A percentile compares a stretch with the other conserved stretches of the same genome.
Conservation (phyloP, 2,329 filamentous ascomycete species). For the Sclerotinia spermophila region DNA sequence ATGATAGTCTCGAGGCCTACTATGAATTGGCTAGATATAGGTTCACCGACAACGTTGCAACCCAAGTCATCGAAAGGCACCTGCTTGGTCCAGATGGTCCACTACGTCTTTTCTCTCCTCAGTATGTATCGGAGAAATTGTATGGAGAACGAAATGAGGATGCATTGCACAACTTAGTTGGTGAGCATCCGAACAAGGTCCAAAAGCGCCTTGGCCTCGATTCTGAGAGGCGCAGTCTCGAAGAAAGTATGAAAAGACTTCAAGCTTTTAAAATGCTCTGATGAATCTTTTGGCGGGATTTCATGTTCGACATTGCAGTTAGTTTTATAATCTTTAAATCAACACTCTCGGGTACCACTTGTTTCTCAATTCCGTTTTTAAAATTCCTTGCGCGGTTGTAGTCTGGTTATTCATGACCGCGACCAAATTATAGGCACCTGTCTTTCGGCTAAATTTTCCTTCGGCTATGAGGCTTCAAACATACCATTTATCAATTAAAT, state of each 20-base stretch:
- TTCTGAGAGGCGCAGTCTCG: constrained; percentile 18
- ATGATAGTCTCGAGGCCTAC: constrained; percentile 21
- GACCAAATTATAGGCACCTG: background rate
- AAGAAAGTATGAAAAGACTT: constrained; percentile 22
- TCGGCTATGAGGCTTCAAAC: background rate
- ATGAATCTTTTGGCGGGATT: background rate
- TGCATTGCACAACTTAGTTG: constrained; percentile 17
- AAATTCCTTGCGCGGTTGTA: background rate
- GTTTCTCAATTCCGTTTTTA: background rate
- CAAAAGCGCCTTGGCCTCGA: constrained; percentile 14
- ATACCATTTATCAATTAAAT: background rate
- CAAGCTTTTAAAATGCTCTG: constrained; percentile 22
- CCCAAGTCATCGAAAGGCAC: constrained; percentile 26
- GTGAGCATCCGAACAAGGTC: constrained; percentile 19
- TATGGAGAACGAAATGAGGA: constrained; percentile 20
- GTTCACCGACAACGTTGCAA: constrained; percentile 25
- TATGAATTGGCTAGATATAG: constrained; percentile 22
- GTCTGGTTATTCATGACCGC: background rate
- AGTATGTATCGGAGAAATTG: constrained; percentile 21
- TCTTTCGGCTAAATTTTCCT: background rate
- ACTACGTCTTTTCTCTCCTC: constrained; percentile 20
- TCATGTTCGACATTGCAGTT: background rate
- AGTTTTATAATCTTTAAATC: background rate
- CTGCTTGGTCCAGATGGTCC: constrained; percentile 22
- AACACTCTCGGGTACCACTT: background rate